Base-by-base conservation (phyloP, 192 early-diverging fungal genomes). In the Bifiguratus adelaidae region DNA sequence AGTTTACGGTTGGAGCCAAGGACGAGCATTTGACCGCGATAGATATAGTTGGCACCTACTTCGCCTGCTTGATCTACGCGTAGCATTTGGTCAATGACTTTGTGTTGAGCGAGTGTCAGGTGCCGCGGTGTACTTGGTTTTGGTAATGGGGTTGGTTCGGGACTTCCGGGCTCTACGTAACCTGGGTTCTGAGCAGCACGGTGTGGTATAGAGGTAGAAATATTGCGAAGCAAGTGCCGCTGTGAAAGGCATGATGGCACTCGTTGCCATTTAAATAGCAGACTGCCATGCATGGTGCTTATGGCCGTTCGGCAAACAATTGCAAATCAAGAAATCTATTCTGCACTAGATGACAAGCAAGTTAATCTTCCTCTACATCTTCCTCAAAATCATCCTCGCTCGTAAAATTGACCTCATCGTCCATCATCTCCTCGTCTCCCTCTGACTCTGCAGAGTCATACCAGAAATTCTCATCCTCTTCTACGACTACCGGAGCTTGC, bases 51-150 rank as follows among this genome's bases (percentile, higher is more conserved):
- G 20, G 95, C 95, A 1, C 90, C 95, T 3, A 92, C 77, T 58
- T 98, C 95, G 23, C 95, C 95, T 3, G 95, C 91, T 40, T 97
- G 94, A 59, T 97, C 90, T 22, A 97, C 83, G n/a, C 94, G 87
- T 22, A 97, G 77, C 78, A 94, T 88, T 29, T 67, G 64, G 51
- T 73, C 75, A 12, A 89, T 69, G 35, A 79, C 30, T 8, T 71
- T 52, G 34, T 74, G 69, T 50, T 89, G 74, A 13, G 70, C 58
- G 16, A 52, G 50, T 9, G 61, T 74, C 19, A 82, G 36, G 9
- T 47, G 55, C 21, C 35, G 36, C 7, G 28, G 29, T 9, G 23
- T 48, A 2, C 29, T 27, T 15, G 44, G 4, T 33, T 49, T 33
- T 15, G 47, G 21, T n/a, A 18, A 18, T 15, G 30, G 18, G 21